These are phyloP conservation scores for Kondoa subrosea DNA, from an alignment of 768 basidiomycete species.

Conservation along the genomic window DNA sequence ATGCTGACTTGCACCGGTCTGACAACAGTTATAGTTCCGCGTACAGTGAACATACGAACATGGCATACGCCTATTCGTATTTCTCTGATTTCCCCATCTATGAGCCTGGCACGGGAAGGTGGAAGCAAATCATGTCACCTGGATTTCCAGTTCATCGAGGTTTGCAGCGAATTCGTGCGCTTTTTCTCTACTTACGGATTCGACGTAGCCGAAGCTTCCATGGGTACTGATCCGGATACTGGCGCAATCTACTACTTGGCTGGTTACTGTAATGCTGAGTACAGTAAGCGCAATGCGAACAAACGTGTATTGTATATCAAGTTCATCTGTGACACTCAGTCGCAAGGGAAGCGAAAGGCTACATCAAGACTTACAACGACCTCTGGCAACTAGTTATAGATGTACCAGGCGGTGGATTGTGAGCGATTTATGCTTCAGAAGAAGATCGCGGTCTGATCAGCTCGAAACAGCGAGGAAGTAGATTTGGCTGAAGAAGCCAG, in stretches of 20 bases:
- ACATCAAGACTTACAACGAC: neutral
- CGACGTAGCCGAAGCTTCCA: neutral
- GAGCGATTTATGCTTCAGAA: no score
- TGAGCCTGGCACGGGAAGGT: neutral
- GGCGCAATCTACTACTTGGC: neutral
- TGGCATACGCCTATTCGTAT: neutral
- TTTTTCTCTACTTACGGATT: neutral
- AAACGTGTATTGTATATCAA: neutral
- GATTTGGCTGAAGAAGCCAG: neutral
- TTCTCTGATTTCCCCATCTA: neutral
- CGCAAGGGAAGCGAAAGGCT: neutral
- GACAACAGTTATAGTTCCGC: neutral
- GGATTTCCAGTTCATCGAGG: neutral
- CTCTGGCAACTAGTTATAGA: neutral
- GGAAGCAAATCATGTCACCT: neutral
- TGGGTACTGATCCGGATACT: neutral
- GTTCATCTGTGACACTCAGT: neutral
- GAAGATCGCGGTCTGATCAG: no score
- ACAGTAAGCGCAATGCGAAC: neutral
- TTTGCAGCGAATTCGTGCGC: neutral
- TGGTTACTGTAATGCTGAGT: neutral
- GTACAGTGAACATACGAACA: neutral
- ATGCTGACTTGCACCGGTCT: neutral
- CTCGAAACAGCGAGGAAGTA: neutral
- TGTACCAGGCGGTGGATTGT: neutral